These are phyloP conservation scores for Penicillium frequentans DNA, from an alignment of 2,329 filamentous ascomycete genomes.

Conservation along the genomic window DNA sequence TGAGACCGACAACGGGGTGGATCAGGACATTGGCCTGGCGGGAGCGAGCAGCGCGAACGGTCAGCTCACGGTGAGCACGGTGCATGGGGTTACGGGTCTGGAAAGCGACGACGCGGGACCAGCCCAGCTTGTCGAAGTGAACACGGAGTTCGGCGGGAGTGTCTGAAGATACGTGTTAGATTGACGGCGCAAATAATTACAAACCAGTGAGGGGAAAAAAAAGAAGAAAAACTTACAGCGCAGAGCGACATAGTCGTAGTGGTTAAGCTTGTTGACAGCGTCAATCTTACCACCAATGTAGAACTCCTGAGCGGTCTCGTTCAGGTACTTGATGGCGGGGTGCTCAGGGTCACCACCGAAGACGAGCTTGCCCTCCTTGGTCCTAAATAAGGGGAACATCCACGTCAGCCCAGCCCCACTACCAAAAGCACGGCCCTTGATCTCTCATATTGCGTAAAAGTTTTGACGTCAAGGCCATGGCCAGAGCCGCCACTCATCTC, in stretches of 20 bases:
- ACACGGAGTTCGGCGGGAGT: constrained; percentile 90
- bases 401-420: constrained; percentile 28
- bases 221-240: constrained; percentile 65
- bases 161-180: constrained; percentile 51
- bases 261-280: constrained; percentile 90
- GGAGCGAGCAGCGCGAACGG: constrained; percentile 90
- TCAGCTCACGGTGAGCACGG: constrained; percentile 95
- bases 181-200: background rate
- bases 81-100: constrained; percentile 99
- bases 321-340: constrained; percentile 89
- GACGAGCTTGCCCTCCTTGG: constrained; percentile 87
- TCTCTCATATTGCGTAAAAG: constrained; percentile 11
- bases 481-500: background rate
- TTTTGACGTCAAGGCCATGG: background rate
- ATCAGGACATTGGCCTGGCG: constrained; percentile 99
- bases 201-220: background rate
- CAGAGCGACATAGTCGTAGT: constrained; percentile 98
- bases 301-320: constrained; percentile 76
- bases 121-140: constrained; percentile 99
- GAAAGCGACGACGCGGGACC: constrained; percentile 97
- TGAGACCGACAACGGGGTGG: constrained; percentile 96
- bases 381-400: constrained; percentile 50
- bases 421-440: constrained; percentile 12
- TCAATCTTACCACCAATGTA: constrained; percentile 97
- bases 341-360: constrained; percentile 91